These are phyloP conservation scores for Antrodiella citrinella DNA, from an alignment of 768 basidiomycete genomes.

Conservation along the genomic window DNA sequence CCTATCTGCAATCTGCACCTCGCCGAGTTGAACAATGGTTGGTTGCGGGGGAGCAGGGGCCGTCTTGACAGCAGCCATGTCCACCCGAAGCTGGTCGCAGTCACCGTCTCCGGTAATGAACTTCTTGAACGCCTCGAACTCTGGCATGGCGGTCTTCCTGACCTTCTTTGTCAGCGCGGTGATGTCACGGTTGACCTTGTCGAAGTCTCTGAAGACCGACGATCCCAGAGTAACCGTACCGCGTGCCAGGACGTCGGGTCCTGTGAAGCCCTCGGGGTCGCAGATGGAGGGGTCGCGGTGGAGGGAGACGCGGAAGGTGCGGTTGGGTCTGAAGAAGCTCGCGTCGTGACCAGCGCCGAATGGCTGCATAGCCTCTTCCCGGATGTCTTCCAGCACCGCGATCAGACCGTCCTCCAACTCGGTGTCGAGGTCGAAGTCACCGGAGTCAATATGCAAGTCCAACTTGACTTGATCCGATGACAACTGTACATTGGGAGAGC, in stretches of 20 bases:
- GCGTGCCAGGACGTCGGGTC: background rate
- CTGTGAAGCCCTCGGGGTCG: background rate
- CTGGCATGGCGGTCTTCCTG: background rate
- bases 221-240: background rate
- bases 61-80: background rate
- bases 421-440: background rate
- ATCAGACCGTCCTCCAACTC: background rate
- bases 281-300: background rate
- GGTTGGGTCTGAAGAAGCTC: background rate
- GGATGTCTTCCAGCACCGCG: background rate
- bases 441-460: constrained; percentile 1
- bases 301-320: constrained; percentile 1
- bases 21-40: background rate
- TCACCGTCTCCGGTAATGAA: background rate
- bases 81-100: background rate
- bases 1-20: background rate
- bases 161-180: background rate
- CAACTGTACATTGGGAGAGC: constrained; percentile 17
- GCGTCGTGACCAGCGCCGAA: background rate
- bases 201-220: background rate
- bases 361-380: constrained; percentile 4
- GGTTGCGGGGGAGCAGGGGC: background rate
- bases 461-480: constrained; percentile 11
- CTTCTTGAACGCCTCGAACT: background rate
- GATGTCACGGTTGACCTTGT: background rate